Evolutionary conservation across 192 early-diverging fungal species (phyloP).

Genomic region (Entomortierella chlamydospora): DNA sequence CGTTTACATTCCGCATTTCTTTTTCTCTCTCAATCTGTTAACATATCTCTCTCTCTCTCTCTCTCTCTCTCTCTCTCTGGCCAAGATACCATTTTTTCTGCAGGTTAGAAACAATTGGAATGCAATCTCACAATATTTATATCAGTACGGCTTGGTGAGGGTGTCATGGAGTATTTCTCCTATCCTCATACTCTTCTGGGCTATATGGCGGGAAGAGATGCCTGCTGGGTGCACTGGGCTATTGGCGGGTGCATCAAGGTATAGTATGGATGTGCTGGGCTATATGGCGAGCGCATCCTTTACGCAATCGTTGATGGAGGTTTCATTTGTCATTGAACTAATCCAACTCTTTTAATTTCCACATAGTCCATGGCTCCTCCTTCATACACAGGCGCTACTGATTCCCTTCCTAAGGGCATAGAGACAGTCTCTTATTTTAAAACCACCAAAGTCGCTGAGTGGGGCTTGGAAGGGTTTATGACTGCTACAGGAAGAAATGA

Average conservation of each 20-base stretch:
- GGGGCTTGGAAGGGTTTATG: constrained; percentile 25
- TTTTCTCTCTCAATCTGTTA: neutral
- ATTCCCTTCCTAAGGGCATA: constrained; percentile 14
- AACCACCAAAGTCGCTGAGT: constrained; percentile 30
- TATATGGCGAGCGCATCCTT: constrained; percentile 26
- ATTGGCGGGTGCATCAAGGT: constrained; percentile 31
- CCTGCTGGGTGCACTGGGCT: constrained; percentile 23
- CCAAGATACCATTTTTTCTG: constrained; percentile 13
- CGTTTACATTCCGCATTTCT: neutral
- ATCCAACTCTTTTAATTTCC: constrained; percentile 6
- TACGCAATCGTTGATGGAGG: neutral
- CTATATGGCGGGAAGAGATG: constrained; percentile 35
- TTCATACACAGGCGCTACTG: constrained; percentile 18
- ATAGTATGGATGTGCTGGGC: constrained; percentile 34
- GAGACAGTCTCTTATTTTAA: constrained; percentile 21
- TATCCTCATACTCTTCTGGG: constrained; percentile 44
- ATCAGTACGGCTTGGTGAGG: constrained; percentile 27
- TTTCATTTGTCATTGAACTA: constrained; percentile 14
- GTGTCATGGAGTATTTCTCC: constrained; percentile 35
- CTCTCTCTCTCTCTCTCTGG: constrained; percentile 27
- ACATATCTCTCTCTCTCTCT: constrained; percentile 20
- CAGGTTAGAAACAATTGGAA: constrained; percentile 13
- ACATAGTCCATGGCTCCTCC: constrained; percentile 20
- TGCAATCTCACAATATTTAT: constrained; percentile 10
- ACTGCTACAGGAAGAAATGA: constrained; percentile 32